Conservation (phyloP, 805 yeast genomes). For the Suhomyces kilbournensis region DNA sequence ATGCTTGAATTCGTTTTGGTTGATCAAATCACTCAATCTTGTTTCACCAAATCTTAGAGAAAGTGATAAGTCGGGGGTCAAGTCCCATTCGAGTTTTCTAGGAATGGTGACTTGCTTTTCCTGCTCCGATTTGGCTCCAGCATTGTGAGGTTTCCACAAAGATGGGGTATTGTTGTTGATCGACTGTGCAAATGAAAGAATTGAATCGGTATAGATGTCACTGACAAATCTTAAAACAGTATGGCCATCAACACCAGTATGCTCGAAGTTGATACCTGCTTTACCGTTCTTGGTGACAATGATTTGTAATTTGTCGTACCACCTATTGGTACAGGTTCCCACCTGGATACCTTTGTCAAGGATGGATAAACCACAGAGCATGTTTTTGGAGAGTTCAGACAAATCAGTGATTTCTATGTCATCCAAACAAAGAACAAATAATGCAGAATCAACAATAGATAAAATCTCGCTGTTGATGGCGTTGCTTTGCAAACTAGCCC, state of each 20-base stretch:
- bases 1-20: constrained; percentile 83
- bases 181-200: constrained; percentile 77
- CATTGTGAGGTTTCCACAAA: constrained; percentile 47
- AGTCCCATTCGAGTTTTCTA: constrained; percentile 83
- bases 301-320: constrained; percentile 91
- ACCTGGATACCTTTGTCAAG: constrained; percentile 84
- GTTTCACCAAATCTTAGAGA: constrained; percentile 90
- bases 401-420: constrained; percentile 64
- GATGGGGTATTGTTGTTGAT: constrained; percentile 76
- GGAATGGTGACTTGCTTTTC: constrained; percentile 59
- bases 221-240: constrained; percentile 85
- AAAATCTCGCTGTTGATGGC: constrained; percentile 67
- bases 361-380: constrained; percentile 81
- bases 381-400: constrained; percentile 70
- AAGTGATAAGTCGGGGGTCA: constrained; percentile 70
- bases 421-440: constrained; percentile 81
- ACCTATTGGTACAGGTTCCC: constrained; percentile 91
- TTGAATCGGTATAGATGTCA: constrained; percentile 89
- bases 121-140: constrained; percentile 26
- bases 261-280: constrained; percentile 92
- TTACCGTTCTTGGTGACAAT: constrained; percentile 85
- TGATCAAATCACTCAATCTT: constrained; percentile 77
- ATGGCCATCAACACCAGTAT: constrained; percentile 95
- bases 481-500: constrained; percentile 44
- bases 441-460: constrained; percentile 72